These are phyloP conservation scores for Acanthamoeba divionensis DNA, from an alignment of 208 protist species.

Conservation along the genomic window DNA sequence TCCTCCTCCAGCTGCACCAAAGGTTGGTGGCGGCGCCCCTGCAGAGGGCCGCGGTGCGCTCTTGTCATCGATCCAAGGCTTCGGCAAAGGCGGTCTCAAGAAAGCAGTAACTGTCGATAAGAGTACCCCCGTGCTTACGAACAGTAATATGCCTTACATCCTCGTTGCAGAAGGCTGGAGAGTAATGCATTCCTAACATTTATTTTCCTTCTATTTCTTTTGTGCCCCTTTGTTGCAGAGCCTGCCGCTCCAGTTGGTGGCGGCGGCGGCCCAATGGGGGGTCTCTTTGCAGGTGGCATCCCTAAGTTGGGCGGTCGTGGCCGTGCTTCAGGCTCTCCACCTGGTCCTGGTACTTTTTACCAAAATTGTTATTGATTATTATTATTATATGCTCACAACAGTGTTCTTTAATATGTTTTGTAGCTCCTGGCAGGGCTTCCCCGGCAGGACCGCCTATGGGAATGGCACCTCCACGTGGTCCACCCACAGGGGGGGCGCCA, in stretches of 20 bases:
- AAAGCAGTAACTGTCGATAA: slow-evolving; percentile 30
- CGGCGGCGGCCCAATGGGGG: background rate
- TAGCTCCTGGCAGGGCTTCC: background rate
- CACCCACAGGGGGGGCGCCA: background rate
- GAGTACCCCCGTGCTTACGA: background rate
- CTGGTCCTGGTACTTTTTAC: too few relatives aligned
- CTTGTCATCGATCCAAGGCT: background rate
- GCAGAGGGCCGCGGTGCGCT: background rate
- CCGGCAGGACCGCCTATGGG: background rate
- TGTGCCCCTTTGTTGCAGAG: too few relatives aligned
- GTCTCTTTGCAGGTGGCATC: slow-evolving; percentile 22
- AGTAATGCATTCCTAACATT: too few relatives aligned
- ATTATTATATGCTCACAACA: too few relatives aligned
- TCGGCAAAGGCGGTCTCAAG: slow-evolving; percentile 30
- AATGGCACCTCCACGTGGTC: background rate
- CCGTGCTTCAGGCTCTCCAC: background rate
- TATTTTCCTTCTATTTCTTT: too few relatives aligned
- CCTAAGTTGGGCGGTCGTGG: background rate
- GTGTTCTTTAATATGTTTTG: background rate
- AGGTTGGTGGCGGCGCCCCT: background rate
- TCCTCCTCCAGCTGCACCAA: background rate
- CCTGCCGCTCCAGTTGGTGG: background rate
- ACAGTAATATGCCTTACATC: too few relatives aligned
- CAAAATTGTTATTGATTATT: too few relatives aligned
- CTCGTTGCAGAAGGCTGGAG: too few relatives aligned